Evolutionary conservation across 1,284 basidiomycete species (phyloP), one percentile per base, ranked within the genome.

Genomic region (Laetiporus sulphureus): DNA sequence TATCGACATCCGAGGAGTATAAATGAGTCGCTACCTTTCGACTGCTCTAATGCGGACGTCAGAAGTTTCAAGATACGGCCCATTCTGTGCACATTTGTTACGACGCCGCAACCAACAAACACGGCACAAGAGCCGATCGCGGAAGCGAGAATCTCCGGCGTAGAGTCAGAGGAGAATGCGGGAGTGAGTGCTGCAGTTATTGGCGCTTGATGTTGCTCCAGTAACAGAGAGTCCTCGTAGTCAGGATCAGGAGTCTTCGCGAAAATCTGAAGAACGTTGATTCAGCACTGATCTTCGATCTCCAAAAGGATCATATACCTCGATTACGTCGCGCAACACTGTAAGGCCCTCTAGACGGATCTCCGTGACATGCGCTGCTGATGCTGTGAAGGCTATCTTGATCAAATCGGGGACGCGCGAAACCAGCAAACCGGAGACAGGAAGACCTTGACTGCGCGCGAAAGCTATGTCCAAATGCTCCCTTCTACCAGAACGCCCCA

Each of bases 151-250:
- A 99, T 95, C 59, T 99, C 95, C 0, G 95, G 94, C 1, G 93
- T 92, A 1, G 93, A 91, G 59, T 99, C 96, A 0, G 87, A 73
- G 3, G 90, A 89, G 58, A 99, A 99, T 0, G 95, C 94, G 0
- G 96, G 95, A 0, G 94, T 99, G n/a, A 99, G 73, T 0, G 96
- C 96, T 2, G 96, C 92, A 1, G 95, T 95, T 46, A 99, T 96
- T 0, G 96, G 95, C 0, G 96, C 96, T 66, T 99, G 95, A 62
- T 97, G 90, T 61, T 99, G 96, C 59, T 99, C 95, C n/a, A 99
- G 73, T 2, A 99, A 69, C 3, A 94, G 69, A 0, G 91, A 80
- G 48, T 91, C 90, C 33, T 91, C 85, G 56, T 93, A 98, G 46
- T 94, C 93, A 1, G 93, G 89, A 64, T 99, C 96, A 1, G 89